Percentiles rank a stretch among this genome's conserved stretches.
Conservation (phyloP, 2,329 filamentous ascomycete species). For the Elsinoe perseae region DNA sequence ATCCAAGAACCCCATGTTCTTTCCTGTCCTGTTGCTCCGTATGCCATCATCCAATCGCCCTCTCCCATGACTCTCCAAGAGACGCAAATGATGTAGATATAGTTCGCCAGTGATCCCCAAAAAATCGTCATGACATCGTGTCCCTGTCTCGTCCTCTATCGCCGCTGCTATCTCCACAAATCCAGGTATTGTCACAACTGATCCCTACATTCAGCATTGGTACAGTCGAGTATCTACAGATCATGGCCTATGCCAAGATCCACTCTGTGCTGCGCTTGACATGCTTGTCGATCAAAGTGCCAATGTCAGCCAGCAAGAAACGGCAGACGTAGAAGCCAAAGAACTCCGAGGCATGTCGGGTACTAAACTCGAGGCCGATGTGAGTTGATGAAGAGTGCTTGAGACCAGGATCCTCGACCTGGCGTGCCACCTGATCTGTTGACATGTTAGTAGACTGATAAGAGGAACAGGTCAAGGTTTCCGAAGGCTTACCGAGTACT, state of each 20-base stretch:
- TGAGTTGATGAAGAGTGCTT: constrained; percentile 89
- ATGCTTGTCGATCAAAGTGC: constrained; percentile 85
- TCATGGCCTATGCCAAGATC: constrained; percentile 52
- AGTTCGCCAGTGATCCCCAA: background rate
- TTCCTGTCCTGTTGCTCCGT: background rate
- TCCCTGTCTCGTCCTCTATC: background rate
- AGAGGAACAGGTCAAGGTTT: constrained; percentile 1
- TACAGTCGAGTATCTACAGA: background rate
- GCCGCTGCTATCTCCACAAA: background rate
- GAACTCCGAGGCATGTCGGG: constrained; percentile 90
- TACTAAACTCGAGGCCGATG: constrained; percentile 87
- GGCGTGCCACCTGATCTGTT: constrained; percentile 85
- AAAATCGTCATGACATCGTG: constrained; percentile 7
- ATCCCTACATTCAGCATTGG: too few species aligned
- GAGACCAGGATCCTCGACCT: constrained; percentile 90
- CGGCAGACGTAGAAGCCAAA: constrained; percentile 95
- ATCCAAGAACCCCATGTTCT: background rate
- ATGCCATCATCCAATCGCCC: background rate
- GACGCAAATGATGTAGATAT: background rate
- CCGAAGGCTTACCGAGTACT: constrained; percentile 64
- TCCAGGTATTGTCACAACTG: background rate
- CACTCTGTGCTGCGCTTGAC: constrained; percentile 95
- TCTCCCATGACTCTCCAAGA: background rate
- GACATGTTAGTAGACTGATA: background rate
- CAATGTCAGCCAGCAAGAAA: constrained; percentile 82